Base-by-base conservation (phyloP, 257 asterid species). In the Nicotiana attenuata region DNA sequence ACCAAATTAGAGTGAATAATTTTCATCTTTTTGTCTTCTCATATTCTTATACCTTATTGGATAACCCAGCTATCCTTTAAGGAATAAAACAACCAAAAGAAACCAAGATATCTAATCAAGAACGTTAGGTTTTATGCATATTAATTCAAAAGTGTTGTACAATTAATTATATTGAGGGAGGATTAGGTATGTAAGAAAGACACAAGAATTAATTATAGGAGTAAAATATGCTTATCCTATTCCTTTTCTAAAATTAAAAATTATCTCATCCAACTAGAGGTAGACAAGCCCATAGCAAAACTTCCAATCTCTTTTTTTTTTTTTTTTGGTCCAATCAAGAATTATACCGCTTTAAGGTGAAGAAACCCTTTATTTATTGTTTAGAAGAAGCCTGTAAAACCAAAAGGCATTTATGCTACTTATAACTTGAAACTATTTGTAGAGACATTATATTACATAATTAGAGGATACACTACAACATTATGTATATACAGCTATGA, bases 71-170 rank as follows among this genome's bases (percentile, higher is more conserved):
- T 28, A 65, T 47, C 60, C 61, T 73, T 6, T 47, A 17, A 24
- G 59, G 24, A 35, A 73, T 35, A 73, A 73, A 47, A 73, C 79
- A 73, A 47, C 13, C 61, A 47, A 15, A 73, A 73, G 61, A 73
- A 73, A 73, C 61, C 38, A 73, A 47, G 33, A 13, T 4, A 73
- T 73, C 61, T 10, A 73, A 73, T 47, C 79, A 45, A 73, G 79
- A 73, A 65, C 3, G 79, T 73, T 73, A 73, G 61, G 79, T 73
- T 47, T 22, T 41, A 73, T 47, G 61, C 79, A 73, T 47, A 38
- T 24, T 47, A 73, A 47, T 47, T 73, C 35, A 3, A 73, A 24
- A 73, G 16, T 14, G 14, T 7, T 5, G 16, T 73, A 73, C 60
- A 71, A 22, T 41, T 6, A 22, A 24, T 73, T 73, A 73, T 24